A percentile compares a stretch with the other conserved stretches of the same genome.
Conservation (phyloP, 2,329 filamentous ascomycete species). For the Beauveria pseudobassiana region DNA sequence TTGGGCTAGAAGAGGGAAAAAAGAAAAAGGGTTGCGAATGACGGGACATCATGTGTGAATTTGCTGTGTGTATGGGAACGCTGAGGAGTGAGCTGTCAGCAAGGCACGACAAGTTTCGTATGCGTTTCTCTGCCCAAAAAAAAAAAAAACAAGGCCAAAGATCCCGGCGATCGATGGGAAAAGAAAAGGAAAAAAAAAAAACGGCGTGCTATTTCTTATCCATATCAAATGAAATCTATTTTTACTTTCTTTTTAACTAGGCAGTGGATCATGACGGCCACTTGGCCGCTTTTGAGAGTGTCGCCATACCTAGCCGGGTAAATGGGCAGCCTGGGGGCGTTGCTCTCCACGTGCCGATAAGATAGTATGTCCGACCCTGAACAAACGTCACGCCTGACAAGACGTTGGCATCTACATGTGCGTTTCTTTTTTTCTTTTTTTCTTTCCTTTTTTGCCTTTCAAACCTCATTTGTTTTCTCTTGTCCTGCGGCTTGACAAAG, state of each 20-base stretch:
- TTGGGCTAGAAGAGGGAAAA: neutral
- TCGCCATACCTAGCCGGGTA: too few species aligned
- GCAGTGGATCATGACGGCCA: neutral
- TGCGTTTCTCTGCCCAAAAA: neutral
- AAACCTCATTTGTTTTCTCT: neutral
- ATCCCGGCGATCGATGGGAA: neutral
- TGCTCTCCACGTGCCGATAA: conserved; percentile 9
- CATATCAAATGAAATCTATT: neutral
- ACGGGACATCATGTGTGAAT: too few species aligned
- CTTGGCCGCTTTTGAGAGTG: too few species aligned
- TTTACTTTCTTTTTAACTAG: neutral
- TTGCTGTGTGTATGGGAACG: too few species aligned
- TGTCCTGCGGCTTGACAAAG: neutral
- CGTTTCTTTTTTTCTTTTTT: neutral
- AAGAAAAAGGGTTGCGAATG: neutral
- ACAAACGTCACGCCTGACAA: neutral
- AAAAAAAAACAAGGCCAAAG: neutral
- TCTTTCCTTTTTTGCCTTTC: neutral
- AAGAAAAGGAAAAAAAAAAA: neutral
- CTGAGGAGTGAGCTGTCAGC: too few species aligned
- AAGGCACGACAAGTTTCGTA: too few species aligned
- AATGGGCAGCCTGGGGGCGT: too few species aligned
- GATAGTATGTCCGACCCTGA: neutral
- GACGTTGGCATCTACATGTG: neutral
- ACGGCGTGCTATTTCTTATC: too few species aligned